Evolutionary conservation across 305 asterid genomes (phyloP), one percentile per base, ranked within the genome.

Genomic region (Rubia balearica): DNA sequence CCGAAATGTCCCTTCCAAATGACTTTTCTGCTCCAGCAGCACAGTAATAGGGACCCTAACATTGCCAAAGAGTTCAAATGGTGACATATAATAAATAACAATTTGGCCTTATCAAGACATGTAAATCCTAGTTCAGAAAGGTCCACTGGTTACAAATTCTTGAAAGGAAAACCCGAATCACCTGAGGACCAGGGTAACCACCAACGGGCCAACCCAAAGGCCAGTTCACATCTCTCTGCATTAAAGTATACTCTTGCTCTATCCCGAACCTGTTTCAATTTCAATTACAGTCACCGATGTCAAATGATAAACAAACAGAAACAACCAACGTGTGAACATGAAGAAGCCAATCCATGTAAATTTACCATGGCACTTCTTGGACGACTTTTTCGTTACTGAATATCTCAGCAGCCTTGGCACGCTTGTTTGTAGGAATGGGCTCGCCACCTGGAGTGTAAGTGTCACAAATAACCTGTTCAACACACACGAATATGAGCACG

Each of bases 161-260:
- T 24, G 19, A 63, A 53, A 48, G 49, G 17, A 53, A 61, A 61
- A 68, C 12, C 45, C 33, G 13, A 4, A 63, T 71, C 79, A 92
- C 98, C 96, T 93, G 98, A 81, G 98, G 98, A 75, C 98, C 96
- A 12, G 98, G 97, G 81, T 86, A 90, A 48, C 91, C 98, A 83
- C 98, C 98, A 67, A 80, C 86, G 45, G 98, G 98, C 98, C 97
- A 92, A 79, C 98, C 97, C 51, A 90, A 81, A 19, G 98, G 97
- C 98, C 98, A 92, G 3, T 87, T 90, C 33, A 86, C 92, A 19
- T 87, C 79, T 65, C 70, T 76, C 77, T 90, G 96, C 69, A 92
- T 88, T 75, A 88, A 85, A 59, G 97, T 93, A 89, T 90, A 93
- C 72, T 93, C 98, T 82, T 93, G 97, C 79, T 93, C 98, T 67